A percentile compares a stretch with the other conserved stretches of the same genome.
Evolutionary conservation across 129 eudicot genomes (phyloP).

Genomic region (Artemisia annua): DNA sequence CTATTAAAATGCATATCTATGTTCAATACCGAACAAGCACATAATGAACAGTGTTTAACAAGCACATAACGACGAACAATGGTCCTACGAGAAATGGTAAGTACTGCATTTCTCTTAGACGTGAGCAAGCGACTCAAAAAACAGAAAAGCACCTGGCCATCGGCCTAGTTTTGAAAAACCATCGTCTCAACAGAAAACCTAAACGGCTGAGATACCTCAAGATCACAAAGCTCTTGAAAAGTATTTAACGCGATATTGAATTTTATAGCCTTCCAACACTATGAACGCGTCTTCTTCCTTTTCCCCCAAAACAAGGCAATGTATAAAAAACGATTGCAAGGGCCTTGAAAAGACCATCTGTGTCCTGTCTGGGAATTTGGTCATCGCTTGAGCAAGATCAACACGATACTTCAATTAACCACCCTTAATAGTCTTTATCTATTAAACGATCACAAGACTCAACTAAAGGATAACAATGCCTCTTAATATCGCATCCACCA

Average conservation of each 20-base stretch:
- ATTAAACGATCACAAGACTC: slow-evolving; percentile 46
- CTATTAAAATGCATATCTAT: too few species aligned
- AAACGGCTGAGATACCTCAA: slow-evolving; percentile 12
- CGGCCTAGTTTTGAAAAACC: slow-evolving; percentile 32
- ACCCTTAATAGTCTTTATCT: slow-evolving; percentile 33
- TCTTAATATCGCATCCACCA: slow-evolving; percentile 17
- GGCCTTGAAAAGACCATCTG: neutral
- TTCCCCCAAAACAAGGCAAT: too few species aligned
- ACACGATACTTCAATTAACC: slow-evolving; percentile 37
- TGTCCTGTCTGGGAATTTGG: slow-evolving; percentile 20
- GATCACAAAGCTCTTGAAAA: slow-evolving; percentile 36
- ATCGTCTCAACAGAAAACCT: slow-evolving; percentile 29
- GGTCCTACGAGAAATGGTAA: neutral
- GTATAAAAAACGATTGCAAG: slow-evolving; percentile 1
- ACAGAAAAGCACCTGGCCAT: slow-evolving; percentile 39
- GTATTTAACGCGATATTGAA: slow-evolving; percentile 32
- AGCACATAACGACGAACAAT: slow-evolving; percentile 20
- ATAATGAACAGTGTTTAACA: slow-evolving; percentile 1
- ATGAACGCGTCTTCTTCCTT: too few species aligned
- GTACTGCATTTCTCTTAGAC: slow-evolving; percentile 14
- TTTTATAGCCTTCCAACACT: slow-evolving; percentile 38
- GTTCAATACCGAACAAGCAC: too few species aligned
- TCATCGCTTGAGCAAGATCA: slow-evolving; percentile 22
- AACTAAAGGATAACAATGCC: slow-evolving; percentile 37
- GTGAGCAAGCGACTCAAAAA: slow-evolving; percentile 32